phyloP scores from a whole-genome alignment of 805 yeast genomes.

The Saturnispora halmiae region DNA sequence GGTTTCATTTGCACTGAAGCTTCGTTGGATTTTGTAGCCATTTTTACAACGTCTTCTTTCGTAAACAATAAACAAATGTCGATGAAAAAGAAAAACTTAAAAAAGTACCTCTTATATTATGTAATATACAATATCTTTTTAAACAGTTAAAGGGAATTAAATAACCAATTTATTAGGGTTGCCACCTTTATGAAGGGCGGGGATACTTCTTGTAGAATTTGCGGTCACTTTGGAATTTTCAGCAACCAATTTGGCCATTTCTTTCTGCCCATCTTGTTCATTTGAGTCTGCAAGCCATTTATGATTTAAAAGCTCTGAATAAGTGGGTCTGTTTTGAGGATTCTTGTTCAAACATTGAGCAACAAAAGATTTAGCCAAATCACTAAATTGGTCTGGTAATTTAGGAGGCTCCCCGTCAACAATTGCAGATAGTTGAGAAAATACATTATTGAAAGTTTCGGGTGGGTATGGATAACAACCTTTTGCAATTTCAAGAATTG shows the following conservation, averaged over 20 bases:
- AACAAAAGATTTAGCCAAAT: constrained; percentile 79
- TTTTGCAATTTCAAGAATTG: constrained; percentile 77
- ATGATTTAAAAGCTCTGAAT: constrained; percentile 62
- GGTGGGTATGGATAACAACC: constrained; percentile 97
- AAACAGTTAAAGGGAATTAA: too few relatives aligned
- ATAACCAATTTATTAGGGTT: not conserved
- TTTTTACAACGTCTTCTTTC: not conserved
- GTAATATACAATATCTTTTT: not conserved
- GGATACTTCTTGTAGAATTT: not conserved
- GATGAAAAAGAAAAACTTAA: not conserved
- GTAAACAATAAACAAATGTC: not conserved
- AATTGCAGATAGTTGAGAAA: constrained; percentile 88
- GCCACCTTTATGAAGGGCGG: not conserved
- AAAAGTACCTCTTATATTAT: too few relatives aligned
- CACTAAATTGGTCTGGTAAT: constrained; percentile 52
- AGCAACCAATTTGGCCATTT: constrained; percentile 28
- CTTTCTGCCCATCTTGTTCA: constrained; percentile 26
- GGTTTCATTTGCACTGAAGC: constrained; percentile 27
- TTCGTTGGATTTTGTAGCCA: constrained; percentile 13
- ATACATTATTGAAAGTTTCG: constrained; percentile 82
- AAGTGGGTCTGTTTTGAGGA: constrained; percentile 75
- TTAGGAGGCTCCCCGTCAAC: constrained; percentile 94
- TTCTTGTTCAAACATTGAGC: constrained; percentile 66
- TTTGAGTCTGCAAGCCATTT: constrained; percentile 68
- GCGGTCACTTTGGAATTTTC: constrained; percentile 24